Base-by-base conservation (phyloP, 78 protist species). In the Speleostelium caveatum region DNA sequence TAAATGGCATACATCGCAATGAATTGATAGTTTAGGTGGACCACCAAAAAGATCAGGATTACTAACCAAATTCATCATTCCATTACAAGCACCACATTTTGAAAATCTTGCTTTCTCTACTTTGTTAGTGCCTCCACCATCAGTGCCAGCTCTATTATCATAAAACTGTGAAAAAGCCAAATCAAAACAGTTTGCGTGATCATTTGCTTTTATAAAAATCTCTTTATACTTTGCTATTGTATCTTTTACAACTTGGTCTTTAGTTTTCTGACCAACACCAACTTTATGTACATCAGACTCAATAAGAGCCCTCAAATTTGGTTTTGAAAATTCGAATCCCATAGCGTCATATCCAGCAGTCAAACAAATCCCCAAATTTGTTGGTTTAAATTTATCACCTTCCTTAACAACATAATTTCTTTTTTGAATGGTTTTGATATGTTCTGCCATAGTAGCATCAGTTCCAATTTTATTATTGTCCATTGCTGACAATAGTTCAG, bases 361-460 rank as follows among this genome's bases (percentile, higher is more conserved):
- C 65, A 99, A 95, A 7, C 97, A 96, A 0, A 88, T n/a, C 6
- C 99, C 99, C 21, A 99, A 86, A 28, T 62, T 26, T 1, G 99
- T 92, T 30, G 97, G 97, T n/a, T 33, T 26, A 49, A 97, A 97
- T n/a, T 35, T n/a, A 19, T 32, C 35, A 24, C 35, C 92, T 35
- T 68, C 71, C 60, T 80, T 39, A n/a, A 16, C 49, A 26, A 60
- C 98, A 55, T 97, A 99, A 8, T 35, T 94, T 10, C 99, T 94
- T 17, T 96, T 86, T n/a, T 69, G 72, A 41, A 98, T 72, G 32
- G 67, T 97, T 26, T 91, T 14, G 67, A 99, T 98, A 95, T 99
- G 99, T 87, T 95, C 76, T 14, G 99, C 99, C 75, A 98, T 99
- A 26, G 99, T 99, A 0, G 99, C 99, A 68, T 99, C 99, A 0